Evolutionary conservation across 202 grass and related monocot genomes (phyloP), one percentile per base, ranked within the genome.

Genomic region (Hordeum pubiflorum): DNA sequence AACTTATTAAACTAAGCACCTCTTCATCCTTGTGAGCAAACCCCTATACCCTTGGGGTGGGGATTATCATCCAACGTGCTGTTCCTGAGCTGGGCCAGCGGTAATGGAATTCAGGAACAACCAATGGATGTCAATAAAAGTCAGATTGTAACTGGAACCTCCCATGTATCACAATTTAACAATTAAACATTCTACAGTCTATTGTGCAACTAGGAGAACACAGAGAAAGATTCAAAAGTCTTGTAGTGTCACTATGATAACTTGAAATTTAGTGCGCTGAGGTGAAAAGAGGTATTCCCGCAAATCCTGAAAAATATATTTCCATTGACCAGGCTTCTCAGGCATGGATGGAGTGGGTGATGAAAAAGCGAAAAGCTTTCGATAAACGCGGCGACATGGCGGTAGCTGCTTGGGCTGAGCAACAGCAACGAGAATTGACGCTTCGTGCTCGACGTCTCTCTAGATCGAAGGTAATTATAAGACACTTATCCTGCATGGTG

Each of bases 361-460:
- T 92, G 82, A 97, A 94, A 82, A 94, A 97, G 59, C 69, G 89
- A 61, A 92, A 92, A 93, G 92, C 92, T 59, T 99, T 96, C n/a
- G 89, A 99, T 86, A 89, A 93, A 69, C 89, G 92, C 22, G 92
- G 96, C 58, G 90, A 93, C 67, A 96, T 99, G 92, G 96, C 89
- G 13, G 86, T 95, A 73, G 89, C 86, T 86, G 90, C 96, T 62
- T 99, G 90, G 92, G 90, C 92, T 64, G 96, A 99, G 84, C 96
- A 99, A 66, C 96, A 96, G 23, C 92, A 91, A 33, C 87, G 83
- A 2, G 86, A 93, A 86, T 87, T 99, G 90, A 99, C 88, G 12
- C 77, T 96, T 15, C 86, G 92, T 13, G 89, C 85, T 0, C 87
- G 89, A 4, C 89, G 89, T 74, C 92, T 93, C 27, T 93, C 90